Base-by-base conservation (phyloP, 371 early-diverging fungal genomes). In the Mortierella sp. region DNA sequence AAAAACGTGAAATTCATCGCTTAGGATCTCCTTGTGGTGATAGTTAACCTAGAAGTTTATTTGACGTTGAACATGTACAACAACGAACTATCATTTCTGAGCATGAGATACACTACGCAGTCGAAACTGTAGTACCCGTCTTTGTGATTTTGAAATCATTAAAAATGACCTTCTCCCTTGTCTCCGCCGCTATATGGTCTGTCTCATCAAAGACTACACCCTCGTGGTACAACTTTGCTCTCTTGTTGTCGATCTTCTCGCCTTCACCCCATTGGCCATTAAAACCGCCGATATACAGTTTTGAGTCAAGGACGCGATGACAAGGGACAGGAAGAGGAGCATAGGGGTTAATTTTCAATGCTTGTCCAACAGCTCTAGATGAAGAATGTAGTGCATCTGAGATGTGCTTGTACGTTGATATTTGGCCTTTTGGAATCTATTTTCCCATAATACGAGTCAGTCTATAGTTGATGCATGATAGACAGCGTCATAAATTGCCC, bases 351-450 rank as follows among this genome's bases (percentile, higher is more conserved):
- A 87, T 75, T 21, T 87, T 77, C 53, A 96, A 83, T 11, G 95
- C 95, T 41, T 92, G 91, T 0, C 95, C 96, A 0, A 96, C 94
- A 0, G 95, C 94, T 4, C 95, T 84, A 13, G 95, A 94, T 0
- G 83, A 77, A 0, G 91, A 87, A 41, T 84, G 72, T 24, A 96
- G 70, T 0, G 90, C 89, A 58, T 92, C 92, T 4, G 94, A 87
- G 15, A 96, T 84, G 15, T 86, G 84, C 74, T 93, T 94, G 84
- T 96, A 96, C 1, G 95, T 94, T 8, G 94, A 88, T 9, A 93
- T 89, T 60, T 87, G 83, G 1, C 96, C 96, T 59, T 74, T 77
- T 3, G 94, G 94, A 11, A 94, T 88, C 87, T 84, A 24, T 22
- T 45, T 21, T 19, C n/a, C 15, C 1, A 32, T 6, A 11, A 3